Evolutionary conservation across 2,329 filamentous ascomycete species (phyloP).

Genomic region (Aspergillus pseudotamarii): DNA sequence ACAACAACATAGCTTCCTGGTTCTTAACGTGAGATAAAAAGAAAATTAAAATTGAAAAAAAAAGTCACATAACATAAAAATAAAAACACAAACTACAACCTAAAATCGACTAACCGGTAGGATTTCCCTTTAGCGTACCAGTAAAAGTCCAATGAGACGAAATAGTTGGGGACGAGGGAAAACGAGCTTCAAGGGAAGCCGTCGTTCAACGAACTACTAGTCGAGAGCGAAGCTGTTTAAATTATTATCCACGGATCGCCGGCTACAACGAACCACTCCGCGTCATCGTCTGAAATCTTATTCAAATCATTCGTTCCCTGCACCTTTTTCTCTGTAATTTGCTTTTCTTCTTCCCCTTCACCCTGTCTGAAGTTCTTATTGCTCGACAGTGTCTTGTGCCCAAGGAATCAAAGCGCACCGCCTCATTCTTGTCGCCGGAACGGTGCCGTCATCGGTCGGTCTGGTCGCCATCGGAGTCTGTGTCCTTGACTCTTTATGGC

Average conservation of each 20-base stretch:
- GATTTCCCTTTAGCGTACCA: constrained; percentile 4
- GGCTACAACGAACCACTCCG: constrained; percentile 13
- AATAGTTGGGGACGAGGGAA: not conserved
- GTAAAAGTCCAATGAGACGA: not conserved
- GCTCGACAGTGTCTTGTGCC: constrained; percentile 12
- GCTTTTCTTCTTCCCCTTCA: not conserved
- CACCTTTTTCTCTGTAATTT: constrained; percentile 2
- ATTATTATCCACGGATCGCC: constrained; percentile 11
- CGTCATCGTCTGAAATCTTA: constrained; percentile 11
- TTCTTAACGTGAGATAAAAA: not conserved
- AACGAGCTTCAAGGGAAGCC: not conserved
- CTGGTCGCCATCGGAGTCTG: constrained; percentile 5
- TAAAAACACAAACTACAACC: not conserved
- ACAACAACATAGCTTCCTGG: not conserved
- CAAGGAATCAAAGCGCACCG: constrained; percentile 20
- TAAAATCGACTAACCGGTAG: not conserved
- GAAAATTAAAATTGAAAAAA: not conserved
- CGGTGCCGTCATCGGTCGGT: constrained; percentile 11
- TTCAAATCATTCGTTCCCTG: constrained; percentile 4
- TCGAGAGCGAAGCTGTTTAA: not conserved
- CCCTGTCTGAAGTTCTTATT: not conserved
- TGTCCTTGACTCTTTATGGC: not conserved
- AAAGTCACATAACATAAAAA: not conserved
- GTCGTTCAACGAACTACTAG: not conserved
- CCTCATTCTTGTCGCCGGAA: constrained; percentile 17